Evolutionary conservation across 768 basidiomycete genomes (phyloP).

Genomic region (Mycena filopes): DNA sequence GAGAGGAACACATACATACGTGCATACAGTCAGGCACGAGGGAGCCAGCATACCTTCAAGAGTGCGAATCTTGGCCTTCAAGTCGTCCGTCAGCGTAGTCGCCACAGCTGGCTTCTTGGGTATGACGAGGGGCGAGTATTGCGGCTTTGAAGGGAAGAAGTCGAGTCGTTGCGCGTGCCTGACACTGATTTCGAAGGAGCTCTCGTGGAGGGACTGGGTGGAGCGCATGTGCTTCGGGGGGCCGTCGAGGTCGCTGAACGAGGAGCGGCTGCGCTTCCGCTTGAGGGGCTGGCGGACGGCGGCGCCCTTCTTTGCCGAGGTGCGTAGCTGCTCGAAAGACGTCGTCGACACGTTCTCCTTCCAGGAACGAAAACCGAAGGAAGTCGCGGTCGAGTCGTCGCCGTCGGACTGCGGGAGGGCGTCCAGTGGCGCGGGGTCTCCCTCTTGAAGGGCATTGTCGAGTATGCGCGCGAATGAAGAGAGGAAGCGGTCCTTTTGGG

Average conservation of each 20-base stretch:
- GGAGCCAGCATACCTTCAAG: constrained; percentile 46
- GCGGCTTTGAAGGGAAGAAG: constrained; percentile 22
- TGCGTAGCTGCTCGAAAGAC: constrained; percentile 20
- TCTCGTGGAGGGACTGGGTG: constrained; percentile 51
- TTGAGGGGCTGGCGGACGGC: constrained; percentile 32
- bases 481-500: constrained; percentile 36
- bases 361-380: constrained; percentile 1
- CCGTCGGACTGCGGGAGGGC: constrained; percentile 12
- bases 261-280: constrained; percentile 43
- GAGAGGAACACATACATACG: constrained; percentile 4
- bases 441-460: constrained; percentile 41
- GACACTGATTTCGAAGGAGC: constrained; percentile 56
- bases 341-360: constrained; percentile 5
- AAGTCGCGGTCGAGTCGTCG: constrained; percentile 6
- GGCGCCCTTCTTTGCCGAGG: constrained; percentile 14
- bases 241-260: constrained; percentile 56
- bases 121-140: constrained; percentile 23
- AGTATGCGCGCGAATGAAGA: constrained; percentile 48
- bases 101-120: constrained; percentile 18
- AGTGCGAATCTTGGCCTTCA: constrained; percentile 36
- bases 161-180: constrained; percentile 48
- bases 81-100: constrained; percentile 18
- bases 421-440: constrained; percentile 16
- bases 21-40: constrained; percentile 16
- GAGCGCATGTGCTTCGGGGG: constrained; percentile 58